Conservation (phyloP, 257 asterid species). For the Solanum gandarillasii region DNA sequence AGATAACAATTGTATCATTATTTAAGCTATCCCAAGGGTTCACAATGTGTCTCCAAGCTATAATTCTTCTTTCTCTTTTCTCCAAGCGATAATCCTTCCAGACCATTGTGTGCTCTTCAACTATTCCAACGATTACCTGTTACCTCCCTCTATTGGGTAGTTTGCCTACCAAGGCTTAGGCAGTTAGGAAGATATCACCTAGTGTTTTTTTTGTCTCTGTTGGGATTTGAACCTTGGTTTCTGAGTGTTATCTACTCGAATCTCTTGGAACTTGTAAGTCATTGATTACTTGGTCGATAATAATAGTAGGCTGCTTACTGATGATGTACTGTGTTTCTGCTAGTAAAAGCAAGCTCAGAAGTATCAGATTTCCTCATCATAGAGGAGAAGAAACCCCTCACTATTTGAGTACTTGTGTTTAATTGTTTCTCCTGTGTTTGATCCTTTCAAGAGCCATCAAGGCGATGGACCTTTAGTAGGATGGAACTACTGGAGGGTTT, state of each 20-base stretch:
- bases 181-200: neutral
- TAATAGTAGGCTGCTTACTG: neutral
- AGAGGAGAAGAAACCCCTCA: neutral
- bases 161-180: neutral
- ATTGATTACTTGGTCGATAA: neutral
- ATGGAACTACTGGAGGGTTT: neutral
- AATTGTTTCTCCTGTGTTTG: neutral
- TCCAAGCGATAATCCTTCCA: neutral
- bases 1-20: neutral
- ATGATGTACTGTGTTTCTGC: neutral
- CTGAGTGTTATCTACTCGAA: neutral
- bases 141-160: neutral
- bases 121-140: neutral
- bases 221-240: neutral
- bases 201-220: neutral
- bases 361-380: neutral
- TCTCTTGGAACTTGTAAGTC: neutral
- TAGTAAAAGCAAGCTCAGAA: neutral
- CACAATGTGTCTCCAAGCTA: neutral
- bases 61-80: neutral
- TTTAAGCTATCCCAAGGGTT: neutral
- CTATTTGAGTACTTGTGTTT: neutral
- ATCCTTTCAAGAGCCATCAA: neutral
- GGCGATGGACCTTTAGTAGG: neutral
- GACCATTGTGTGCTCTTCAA: neutral